Conservation (phyloP, 805 yeast species). For the Blastobotrys chiropterorum region DNA sequence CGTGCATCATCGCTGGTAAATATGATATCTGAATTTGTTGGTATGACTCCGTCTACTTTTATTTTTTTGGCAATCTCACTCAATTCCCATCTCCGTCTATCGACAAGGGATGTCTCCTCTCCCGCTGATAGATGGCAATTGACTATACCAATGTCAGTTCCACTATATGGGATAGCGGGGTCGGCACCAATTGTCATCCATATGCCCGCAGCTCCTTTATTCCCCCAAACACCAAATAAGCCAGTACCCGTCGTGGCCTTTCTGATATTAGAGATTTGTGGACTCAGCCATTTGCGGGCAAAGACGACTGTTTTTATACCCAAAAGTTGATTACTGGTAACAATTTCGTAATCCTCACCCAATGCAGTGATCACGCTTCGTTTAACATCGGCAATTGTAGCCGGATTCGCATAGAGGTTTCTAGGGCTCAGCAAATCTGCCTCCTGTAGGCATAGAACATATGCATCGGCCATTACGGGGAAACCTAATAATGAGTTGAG, state of each 20-base stretch:
- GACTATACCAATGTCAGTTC: slow-evolving; percentile 33
- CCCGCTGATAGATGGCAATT: slow-evolving; percentile 56
- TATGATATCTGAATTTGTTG: slow-evolving; percentile 22
- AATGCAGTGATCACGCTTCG: slow-evolving; percentile 22
- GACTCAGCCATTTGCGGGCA: slow-evolving; percentile 29
- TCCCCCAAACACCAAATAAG: slow-evolving; percentile 51
- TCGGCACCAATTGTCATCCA: slow-evolving; percentile 38
- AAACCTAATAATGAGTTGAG: slow-evolving; percentile 18
- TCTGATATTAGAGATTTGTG: slow-evolving; percentile 37
- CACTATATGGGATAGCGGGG: slow-evolving; percentile 23
- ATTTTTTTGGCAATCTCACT: slow-evolving; percentile 33
- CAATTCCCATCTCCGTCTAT: slow-evolving; percentile 41
- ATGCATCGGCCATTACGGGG: slow-evolving; percentile 25
- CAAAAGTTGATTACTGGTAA: slow-evolving; percentile 43
- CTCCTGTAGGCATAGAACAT: slow-evolving; percentile 45
- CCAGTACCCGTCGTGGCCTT: slow-evolving; percentile 51
- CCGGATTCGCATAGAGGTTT: slow-evolving; percentile 29
- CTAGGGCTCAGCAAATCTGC: slow-evolving; percentile 39
- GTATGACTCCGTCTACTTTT: slow-evolving; percentile 23
- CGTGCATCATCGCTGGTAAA: too few species aligned
- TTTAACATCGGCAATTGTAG: slow-evolving; percentile 24
- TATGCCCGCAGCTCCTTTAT: slow-evolving; percentile 52
- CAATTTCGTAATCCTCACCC: slow-evolving; percentile 29
- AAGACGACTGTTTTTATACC: slow-evolving; percentile 47
- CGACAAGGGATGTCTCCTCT: slow-evolving; percentile 32